Evolutionary conservation across 441 rosid genomes (phyloP), one percentile per base, ranked within the genome.

Genomic region (Syzygium malaccense): DNA sequence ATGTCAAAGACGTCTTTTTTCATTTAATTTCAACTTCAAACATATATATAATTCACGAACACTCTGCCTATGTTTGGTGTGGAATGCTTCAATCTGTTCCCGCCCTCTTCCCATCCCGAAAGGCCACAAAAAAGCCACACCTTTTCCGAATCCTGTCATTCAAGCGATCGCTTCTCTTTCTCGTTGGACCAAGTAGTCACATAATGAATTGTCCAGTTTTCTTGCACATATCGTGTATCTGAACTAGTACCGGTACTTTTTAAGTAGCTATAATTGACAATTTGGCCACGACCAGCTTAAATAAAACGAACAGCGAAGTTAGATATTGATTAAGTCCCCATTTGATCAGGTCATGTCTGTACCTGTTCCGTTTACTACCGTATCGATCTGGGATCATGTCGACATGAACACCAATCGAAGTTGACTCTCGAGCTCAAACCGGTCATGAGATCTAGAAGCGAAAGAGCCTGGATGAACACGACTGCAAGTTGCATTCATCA

Each of bases 11-110:
- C 20, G 4, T 64, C 37, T 7, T 32, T 30, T 30, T 30, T 30
- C 71, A 64, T 64, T 64, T 30, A 1, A 64, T 30, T 64, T 64
- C 18, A 64, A 37, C 9, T 64, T 64, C 4, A 64, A 64, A 64
- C 37, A n/a, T 41, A 41, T 4, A 41, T 41, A 33, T 3, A 30
- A 30, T 64, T 64, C 32, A 64, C 7, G 37, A 64, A 7, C 71
- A n/a, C 23, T 30, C 37, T 7, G 10, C 23, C 12, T 0, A 0
- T 30, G 20, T 64, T 64, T 15, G 37, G 37, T 0, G 1, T 9
- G 5, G 5, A 64, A 64, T 30, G 20, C 30, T 64, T 64, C 37
- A 30, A 64, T 64, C 37, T 30, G 32, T 30, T 30, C 23, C 0
- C 30, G 3, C 37, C 75, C 75, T 64, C 75, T n/a, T 64, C 37